Percentiles rank a stretch among this genome's conserved stretches.
Evolutionary conservation across 2,329 filamentous ascomycete species (phyloP).

Genomic region (Cercospora sp.): DNA sequence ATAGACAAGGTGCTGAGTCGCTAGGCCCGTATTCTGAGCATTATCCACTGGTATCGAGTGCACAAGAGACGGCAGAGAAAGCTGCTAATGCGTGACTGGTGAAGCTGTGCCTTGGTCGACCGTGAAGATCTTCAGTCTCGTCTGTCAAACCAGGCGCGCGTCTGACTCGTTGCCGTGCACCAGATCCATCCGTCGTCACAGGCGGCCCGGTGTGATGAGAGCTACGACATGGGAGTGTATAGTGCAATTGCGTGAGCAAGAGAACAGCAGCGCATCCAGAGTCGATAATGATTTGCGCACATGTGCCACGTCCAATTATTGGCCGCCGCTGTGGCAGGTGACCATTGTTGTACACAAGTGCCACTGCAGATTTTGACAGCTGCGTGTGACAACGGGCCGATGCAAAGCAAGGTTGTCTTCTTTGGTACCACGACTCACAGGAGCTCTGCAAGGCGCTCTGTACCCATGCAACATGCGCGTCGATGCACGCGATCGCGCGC

Average conservation of each 20-base stretch:
- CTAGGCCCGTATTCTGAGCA: neutral
- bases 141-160: neutral
- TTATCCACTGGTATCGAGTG: neutral
- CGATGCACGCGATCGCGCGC: slow-evolving; percentile 11
- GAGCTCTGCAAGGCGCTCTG: slow-evolving; percentile 8
- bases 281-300: neutral
- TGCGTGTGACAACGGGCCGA: slow-evolving; percentile 19
- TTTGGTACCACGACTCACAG: slow-evolving; percentile 11
- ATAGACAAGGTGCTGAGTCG: neutral
- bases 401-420: slow-evolving; percentile 17
- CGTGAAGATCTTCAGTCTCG: neutral
- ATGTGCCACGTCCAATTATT: neutral
- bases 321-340: neutral
- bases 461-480: slow-evolving; percentile 5
- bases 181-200: neutral
- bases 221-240: neutral
- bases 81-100: neutral
- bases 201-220: neutral
- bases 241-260: neutral
- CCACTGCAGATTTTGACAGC: slow-evolving; percentile 23
- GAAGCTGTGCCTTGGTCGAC: neutral
- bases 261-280: neutral
- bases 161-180: neutral
- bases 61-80: neutral
- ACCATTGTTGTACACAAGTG: slow-evolving; percentile 6